Percentiles rank a stretch among this genome's conserved stretches.
Evolutionary conservation across 2,329 filamentous ascomycete species (phyloP).

Genomic region (Hypoxylon rubiginosum): DNA sequence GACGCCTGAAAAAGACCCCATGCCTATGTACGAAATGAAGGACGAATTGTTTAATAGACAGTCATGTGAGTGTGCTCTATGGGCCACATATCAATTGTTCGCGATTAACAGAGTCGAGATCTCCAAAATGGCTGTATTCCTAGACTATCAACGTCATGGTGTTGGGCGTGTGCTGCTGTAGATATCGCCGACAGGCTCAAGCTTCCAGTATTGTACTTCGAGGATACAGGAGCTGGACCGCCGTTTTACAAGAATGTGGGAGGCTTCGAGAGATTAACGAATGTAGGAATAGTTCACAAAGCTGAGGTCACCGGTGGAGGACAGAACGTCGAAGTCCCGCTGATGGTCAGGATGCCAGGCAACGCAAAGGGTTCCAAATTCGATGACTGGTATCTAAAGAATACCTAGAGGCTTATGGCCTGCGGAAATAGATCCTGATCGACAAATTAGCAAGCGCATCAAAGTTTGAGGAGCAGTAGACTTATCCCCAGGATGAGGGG

Average conservation of each 20-base stretch:
- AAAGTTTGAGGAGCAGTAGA: constrained; percentile 20
- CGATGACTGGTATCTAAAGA: constrained; percentile 32
- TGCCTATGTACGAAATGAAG: constrained; percentile 38
- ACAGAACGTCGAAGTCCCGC: constrained; percentile 35
- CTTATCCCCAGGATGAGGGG: constrained; percentile 52
- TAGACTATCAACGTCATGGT: neutral
- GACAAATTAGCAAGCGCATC: constrained; percentile 36
- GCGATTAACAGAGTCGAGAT: too few species aligned
- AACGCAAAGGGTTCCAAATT: constrained; percentile 28
- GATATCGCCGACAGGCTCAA: constrained; percentile 37
- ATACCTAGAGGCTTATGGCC: constrained; percentile 25
- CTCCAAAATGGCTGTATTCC: neutral
- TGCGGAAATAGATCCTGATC: constrained; percentile 17
- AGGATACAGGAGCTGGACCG: constrained; percentile 27
- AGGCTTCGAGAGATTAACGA: constrained; percentile 36
- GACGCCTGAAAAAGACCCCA: constrained; percentile 35
- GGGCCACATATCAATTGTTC: neutral
- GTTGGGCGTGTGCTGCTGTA: constrained; percentile 27
- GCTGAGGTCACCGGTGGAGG: constrained; percentile 25
- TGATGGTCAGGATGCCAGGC: constrained; percentile 45
- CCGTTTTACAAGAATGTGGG: constrained; percentile 29
- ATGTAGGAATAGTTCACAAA: constrained; percentile 33
- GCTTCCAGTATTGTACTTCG: constrained; percentile 41
- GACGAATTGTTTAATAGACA: constrained; percentile 42
- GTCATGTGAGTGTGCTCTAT: constrained; percentile 40